phyloP scores from a whole-genome alignment of 768 basidiomycete genomes.

The Termitomyces heimii region DNA sequence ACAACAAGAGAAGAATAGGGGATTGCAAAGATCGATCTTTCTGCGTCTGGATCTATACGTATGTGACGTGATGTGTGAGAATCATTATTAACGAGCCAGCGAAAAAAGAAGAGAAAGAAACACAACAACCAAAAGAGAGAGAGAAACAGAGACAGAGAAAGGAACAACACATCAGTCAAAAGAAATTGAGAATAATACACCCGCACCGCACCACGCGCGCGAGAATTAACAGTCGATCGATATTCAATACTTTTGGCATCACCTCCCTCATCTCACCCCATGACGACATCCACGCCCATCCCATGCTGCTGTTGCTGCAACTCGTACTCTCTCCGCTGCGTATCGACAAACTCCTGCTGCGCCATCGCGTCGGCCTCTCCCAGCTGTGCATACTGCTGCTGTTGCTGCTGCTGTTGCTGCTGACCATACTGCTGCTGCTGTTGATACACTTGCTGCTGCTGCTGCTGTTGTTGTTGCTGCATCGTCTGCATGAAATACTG shows the following conservation, averaged over 20 bases:
- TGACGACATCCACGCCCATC: not conserved
- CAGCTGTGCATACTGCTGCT: slow-evolving; percentile 1
- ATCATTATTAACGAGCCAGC: too few relatives aligned
- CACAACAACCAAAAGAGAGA: not conserved
- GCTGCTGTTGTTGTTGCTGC: slow-evolving; percentile 15
- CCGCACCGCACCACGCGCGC: not conserved
- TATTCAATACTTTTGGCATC: not conserved
- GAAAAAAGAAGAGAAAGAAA: too few relatives aligned
- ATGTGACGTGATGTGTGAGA: too few relatives aligned
- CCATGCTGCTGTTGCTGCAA: slow-evolving; percentile 6
- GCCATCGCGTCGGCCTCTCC: slow-evolving; percentile 13
- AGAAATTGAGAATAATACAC: not conserved
- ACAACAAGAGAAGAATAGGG: too few relatives aligned
- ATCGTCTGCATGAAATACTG: slow-evolving; percentile 25
- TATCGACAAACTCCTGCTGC: slow-evolving; percentile 18
- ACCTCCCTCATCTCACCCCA: not conserved
- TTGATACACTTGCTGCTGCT: slow-evolving; percentile 12
- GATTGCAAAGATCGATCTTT: too few relatives aligned
- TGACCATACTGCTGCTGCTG: slow-evolving; percentile 10
- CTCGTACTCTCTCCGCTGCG: slow-evolving; percentile 15
- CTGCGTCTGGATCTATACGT: too few relatives aligned
- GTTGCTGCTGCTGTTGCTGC: slow-evolving; percentile 7
- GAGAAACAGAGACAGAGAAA: not conserved
- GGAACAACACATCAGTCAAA: too few relatives aligned
- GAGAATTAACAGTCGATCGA: too few relatives aligned